phyloP scores from a whole-genome alignment of 2,329 filamentous ascomycete genomes.

The Nothomitra cinnamomea region DNA sequence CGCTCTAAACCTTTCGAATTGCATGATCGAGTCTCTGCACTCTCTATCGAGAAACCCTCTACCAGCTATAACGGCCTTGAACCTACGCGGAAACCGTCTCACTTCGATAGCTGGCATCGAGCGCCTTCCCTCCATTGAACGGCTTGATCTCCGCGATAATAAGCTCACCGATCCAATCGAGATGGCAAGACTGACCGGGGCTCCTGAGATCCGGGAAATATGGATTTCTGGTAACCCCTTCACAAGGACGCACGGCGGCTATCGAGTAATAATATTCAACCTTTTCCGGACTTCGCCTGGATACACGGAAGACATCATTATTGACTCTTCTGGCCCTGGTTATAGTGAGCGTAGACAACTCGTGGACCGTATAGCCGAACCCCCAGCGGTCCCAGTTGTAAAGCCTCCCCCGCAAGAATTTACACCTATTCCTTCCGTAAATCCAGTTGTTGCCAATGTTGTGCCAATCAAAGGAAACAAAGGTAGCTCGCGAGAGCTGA shows the following conservation, averaged over 20 bases:
- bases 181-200: slow-evolving; percentile 71
- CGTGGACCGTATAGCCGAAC: slow-evolving; percentile 62
- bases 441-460: neutral
- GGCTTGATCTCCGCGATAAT: slow-evolving; percentile 84
- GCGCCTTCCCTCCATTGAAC: slow-evolving; percentile 71
- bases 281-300: slow-evolving; percentile 81
- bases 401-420: slow-evolving; percentile 1
- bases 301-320: slow-evolving; percentile 75
- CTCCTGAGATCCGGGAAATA: slow-evolving; percentile 81
- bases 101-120: slow-evolving; percentile 80
- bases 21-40: slow-evolving; percentile 91
- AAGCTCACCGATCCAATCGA: slow-evolving; percentile 79
- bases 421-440: neutral
- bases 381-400: neutral
- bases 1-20: slow-evolving; percentile 84
- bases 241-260: slow-evolving; percentile 67
- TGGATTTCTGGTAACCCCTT: slow-evolving; percentile 91
- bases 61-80: slow-evolving; percentile 83
- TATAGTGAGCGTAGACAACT: slow-evolving; percentile 74
- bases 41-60: slow-evolving; percentile 73
- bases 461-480: neutral
- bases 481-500: neutral
- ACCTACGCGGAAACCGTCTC: slow-evolving; percentile 76
- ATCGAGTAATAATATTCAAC: slow-evolving; percentile 87
- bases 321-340: slow-evolving; percentile 70